These are phyloP conservation scores for Neophaeococcomyces aloes DNA, from an alignment of 2,329 filamentous ascomycete genomes.

Conservation along the genomic window DNA sequence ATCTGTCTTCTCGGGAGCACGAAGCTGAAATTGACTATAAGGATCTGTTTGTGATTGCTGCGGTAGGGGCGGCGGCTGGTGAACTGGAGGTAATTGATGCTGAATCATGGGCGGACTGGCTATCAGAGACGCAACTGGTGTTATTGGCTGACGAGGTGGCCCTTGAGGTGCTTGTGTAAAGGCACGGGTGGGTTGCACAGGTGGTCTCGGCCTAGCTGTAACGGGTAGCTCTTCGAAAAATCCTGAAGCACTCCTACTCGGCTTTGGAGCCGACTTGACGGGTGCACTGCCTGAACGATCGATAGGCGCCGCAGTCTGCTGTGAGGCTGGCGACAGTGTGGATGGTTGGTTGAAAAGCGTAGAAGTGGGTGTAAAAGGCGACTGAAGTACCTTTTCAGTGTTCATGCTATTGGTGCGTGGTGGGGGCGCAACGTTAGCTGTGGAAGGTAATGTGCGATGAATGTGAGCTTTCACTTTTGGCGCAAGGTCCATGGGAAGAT, in stretches of 20 bases:
- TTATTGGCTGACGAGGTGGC: constrained; percentile 7
- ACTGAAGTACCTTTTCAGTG: constrained; percentile 22
- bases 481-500: constrained; percentile 78
- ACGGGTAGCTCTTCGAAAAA: constrained; percentile 74
- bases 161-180: constrained; percentile 23
- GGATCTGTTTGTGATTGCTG: too few relatives aligned
- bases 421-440: constrained; percentile 42
- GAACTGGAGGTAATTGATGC: constrained; percentile 21
- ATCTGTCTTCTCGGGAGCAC: constrained; percentile 25
- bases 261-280: constrained; percentile 7
- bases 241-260: constrained; percentile 29
- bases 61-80: too few relatives aligned
- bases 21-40: constrained; percentile 24
- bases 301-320: constrained; percentile 13
- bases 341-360: constrained; percentile 2
- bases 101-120: constrained; percentile 8
- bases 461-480: constrained; percentile 50
- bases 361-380: constrained; percentile 27
- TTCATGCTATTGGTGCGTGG: constrained; percentile 54
- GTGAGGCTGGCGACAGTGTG: constrained; percentile 10
- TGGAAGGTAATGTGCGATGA: constrained; percentile 30
- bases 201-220: constrained; percentile 49
- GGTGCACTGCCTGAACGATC: constrained; percentile 12
- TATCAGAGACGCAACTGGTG: not conserved
- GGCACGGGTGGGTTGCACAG: constrained; percentile 28